A percentile compares a stretch with the other conserved stretches of the same genome.
Evolutionary conservation across 2,329 filamentous ascomycete genomes (phyloP).

Genomic region (Trichophaea hybrida): DNA sequence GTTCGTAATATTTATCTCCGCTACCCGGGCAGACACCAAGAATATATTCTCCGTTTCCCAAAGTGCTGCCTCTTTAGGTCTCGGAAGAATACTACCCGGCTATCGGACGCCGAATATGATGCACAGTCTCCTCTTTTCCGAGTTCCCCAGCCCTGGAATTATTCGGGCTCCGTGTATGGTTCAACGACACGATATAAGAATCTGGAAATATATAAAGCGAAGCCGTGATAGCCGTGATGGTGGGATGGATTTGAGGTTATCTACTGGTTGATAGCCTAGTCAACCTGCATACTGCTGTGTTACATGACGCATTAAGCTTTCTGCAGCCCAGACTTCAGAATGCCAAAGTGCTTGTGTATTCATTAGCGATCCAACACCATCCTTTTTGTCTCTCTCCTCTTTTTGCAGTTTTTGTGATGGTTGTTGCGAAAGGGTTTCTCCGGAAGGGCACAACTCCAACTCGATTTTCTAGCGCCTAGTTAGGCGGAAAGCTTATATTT

Average conservation of each 20-base stretch:
- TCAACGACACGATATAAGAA: too few species aligned
- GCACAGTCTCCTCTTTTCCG: background rate
- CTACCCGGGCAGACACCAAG: background rate
- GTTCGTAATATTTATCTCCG: background rate
- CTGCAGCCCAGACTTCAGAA: background rate
- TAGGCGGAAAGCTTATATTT: background rate
- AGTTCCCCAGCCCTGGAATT: background rate
- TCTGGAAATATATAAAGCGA: background rate
- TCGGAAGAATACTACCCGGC: background rate
- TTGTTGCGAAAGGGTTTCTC: background rate
- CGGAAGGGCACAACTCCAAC: too few species aligned
- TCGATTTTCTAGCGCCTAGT: too few species aligned
- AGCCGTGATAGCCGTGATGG: slow-evolving; percentile 3
- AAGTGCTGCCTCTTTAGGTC: background rate
- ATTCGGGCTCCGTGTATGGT: too few species aligned
- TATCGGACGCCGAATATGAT: background rate
- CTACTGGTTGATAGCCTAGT: background rate
- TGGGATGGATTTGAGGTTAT: background rate
- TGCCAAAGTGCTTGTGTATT: background rate
- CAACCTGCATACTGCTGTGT: background rate
- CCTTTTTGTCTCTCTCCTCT: slow-evolving; percentile 1
- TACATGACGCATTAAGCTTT: background rate
- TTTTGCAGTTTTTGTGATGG: background rate
- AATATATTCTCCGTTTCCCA: background rate
- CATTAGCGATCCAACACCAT: background rate